phyloP scores from a whole-genome alignment of 768 basidiomycete genomes.

The Boletus vermiculosoides region DNA sequence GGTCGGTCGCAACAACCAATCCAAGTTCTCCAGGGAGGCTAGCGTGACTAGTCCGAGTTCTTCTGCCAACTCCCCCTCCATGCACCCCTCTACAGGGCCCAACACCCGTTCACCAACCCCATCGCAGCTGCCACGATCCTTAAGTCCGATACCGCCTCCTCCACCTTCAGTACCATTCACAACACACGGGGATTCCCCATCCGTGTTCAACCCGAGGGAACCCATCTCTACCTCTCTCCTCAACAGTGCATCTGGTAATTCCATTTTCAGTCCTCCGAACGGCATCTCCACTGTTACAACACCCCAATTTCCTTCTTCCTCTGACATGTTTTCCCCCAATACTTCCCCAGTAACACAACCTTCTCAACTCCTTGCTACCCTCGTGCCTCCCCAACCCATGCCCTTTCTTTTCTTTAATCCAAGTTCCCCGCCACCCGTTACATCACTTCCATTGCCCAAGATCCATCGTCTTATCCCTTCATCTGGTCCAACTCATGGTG shows the following conservation, averaged over 20 bases:
- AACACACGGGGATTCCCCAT: slow-evolving; percentile 5
- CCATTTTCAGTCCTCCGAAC: slow-evolving; percentile 18
- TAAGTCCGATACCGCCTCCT: slow-evolving; percentile 13
- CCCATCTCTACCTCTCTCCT: slow-evolving; percentile 10
- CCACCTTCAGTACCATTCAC: slow-evolving; percentile 4
- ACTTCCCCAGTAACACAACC: slow-evolving; percentile 16
- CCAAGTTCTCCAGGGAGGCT: slow-evolving; percentile 54
- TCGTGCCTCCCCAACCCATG: slow-evolving; percentile 41
- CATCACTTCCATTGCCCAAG: slow-evolving; percentile 58
- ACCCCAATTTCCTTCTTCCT: slow-evolving; percentile 17
- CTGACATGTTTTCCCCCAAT: slow-evolving; percentile 22
- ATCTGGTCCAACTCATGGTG: slow-evolving; percentile 84
- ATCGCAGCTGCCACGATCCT: slow-evolving; percentile 18
- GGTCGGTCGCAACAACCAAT: slow-evolving; percentile 28
- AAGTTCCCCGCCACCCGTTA: slow-evolving; percentile 43
- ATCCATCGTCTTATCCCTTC: slow-evolving; percentile 86
- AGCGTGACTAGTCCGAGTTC: slow-evolving; percentile 54
- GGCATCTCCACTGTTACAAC: slow-evolving; percentile 13
- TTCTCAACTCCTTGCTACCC: slow-evolving; percentile 16
- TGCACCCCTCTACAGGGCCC: slow-evolving; percentile 35
- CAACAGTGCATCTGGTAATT: background rate
- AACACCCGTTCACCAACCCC: slow-evolving; percentile 34
- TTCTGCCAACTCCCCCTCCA: slow-evolving; percentile 44
- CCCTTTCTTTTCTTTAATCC: slow-evolving; percentile 65
- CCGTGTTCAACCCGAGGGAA: slow-evolving; percentile 9